A percentile compares a stretch with the other conserved stretches of the same genome.
Conservation (phyloP, 371 early-diverging fungal species). For the Saksenaea oblongispora region DNA sequence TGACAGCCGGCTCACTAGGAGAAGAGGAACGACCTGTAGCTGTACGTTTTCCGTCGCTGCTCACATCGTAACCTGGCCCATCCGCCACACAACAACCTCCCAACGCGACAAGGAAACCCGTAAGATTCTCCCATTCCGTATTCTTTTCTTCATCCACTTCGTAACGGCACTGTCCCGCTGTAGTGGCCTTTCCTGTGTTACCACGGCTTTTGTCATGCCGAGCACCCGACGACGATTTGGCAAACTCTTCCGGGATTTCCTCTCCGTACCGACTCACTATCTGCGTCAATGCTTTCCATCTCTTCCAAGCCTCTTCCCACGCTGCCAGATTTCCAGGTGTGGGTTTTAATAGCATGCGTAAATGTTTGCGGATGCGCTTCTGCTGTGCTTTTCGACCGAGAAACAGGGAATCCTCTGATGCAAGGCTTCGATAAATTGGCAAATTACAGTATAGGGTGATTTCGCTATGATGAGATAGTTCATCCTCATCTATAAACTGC, state of each 20-base stretch:
- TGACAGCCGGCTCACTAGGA: conserved; percentile 22
- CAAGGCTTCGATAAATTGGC: conserved; percentile 70
- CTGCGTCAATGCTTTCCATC: conserved; percentile 65
- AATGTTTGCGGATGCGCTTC: conserved; percentile 68
- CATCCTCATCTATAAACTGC: conserved; percentile 55
- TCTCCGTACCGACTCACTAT: conserved; percentile 1
- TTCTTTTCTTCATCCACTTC: conserved; percentile 44
- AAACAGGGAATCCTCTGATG: conserved; percentile 48
- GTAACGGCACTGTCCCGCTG: conserved; percentile 6
- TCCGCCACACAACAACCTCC: conserved; percentile 70
- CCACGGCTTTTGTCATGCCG: conserved; percentile 2
- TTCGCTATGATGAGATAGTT: conserved; percentile 43
- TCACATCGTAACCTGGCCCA: conserved; percentile 20
- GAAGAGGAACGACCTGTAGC: conserved; percentile 17
- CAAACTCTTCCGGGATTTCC: background rate
- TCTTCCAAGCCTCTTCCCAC: conserved; percentile 81
- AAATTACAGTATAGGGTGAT: conserved; percentile 65
- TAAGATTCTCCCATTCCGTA: conserved; percentile 80
- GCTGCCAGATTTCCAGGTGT: conserved; percentile 75
- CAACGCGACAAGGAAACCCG: conserved; percentile 83
- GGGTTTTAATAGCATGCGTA: conserved; percentile 63
- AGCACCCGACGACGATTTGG: background rate
- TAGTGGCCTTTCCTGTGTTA: conserved; percentile 6
- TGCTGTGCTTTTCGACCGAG: conserved; percentile 76
- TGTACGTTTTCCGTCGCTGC: conserved; percentile 16